phyloP scores from a whole-genome alignment of 371 early-diverging fungal species.

The Rhizopus sp. region DNA sequence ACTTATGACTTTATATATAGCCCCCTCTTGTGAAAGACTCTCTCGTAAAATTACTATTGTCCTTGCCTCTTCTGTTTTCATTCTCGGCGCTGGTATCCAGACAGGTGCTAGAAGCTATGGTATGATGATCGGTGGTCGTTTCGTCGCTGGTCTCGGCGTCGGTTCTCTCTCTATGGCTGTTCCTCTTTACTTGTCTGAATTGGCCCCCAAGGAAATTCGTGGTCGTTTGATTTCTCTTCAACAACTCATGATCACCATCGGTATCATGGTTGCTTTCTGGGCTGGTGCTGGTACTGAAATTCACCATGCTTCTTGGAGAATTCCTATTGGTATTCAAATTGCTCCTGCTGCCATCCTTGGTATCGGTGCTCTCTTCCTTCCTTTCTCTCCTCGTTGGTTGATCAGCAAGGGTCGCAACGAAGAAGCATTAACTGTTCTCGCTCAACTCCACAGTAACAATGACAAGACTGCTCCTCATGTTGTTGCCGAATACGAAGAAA shows the following conservation, averaged over 20 bases:
- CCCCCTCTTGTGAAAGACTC: constrained; percentile 38
- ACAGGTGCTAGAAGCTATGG: constrained; percentile 50
- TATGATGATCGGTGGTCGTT: constrained; percentile 68
- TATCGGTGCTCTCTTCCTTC: constrained; percentile 54
- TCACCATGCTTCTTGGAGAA: constrained; percentile 41
- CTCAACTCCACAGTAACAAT: constrained; percentile 68
- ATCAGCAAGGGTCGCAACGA: constrained; percentile 60
- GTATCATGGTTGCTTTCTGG: constrained; percentile 57
- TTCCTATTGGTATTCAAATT: constrained; percentile 57
- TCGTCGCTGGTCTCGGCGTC: constrained; percentile 76
- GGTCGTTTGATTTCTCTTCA: constrained; percentile 53
- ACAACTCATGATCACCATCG: constrained; percentile 49
- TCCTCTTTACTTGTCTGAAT: constrained; percentile 58
- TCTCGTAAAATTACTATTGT: constrained; percentile 47
- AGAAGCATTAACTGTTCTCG: constrained; percentile 78
- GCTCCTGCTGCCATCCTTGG: constrained; percentile 49
- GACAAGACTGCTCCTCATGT: constrained; percentile 60
- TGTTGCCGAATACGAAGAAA: constrained; percentile 75
- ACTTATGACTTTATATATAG: constrained; percentile 9
- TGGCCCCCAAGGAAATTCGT: constrained; percentile 61
- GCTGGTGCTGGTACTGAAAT: constrained; percentile 36
- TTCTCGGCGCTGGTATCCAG: constrained; percentile 55
- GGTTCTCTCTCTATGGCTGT: constrained; percentile 74
- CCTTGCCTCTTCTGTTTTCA: constrained; percentile 34
- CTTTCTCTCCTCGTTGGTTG: constrained; percentile 66